Base-by-base conservation (phyloP, 495 filamentous ascomycete genomes). In the Aspergillus panamensis region DNA sequence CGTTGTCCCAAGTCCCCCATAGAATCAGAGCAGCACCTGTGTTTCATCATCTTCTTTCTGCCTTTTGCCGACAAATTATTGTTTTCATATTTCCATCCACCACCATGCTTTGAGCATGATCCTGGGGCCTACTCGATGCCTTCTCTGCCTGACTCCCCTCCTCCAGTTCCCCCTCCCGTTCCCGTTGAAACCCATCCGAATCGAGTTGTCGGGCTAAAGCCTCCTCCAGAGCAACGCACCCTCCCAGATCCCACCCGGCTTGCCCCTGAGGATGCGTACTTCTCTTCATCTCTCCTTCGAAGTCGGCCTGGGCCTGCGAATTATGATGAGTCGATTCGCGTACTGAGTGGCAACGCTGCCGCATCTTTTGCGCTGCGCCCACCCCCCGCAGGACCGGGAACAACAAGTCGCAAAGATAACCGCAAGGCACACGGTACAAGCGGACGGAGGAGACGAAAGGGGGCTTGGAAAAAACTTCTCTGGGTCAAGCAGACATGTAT, bases 401-500 rank as follows among this genome's bases (percentile, higher is more conserved):
- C 50, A 30, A 55, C 30, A 12, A 14, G 50, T 48, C 56, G 70
- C 69, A 61, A 73, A 64, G 66, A 79, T 66, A 62, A 66, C 73
- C 68, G 77, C 55, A 82, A 83, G 69, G 63, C 83, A 50, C 65
- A 82, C 55, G 77, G 75, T 10, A 66, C 78, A 20, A 80, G 77
- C 49, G 72, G 85, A 40, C 85, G 88, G 62, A 77, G 87, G 60
- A 78, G 82, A 68, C 79, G 84, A 58, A 87, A 85, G 57, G 80
- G 79, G 32, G 80, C 78, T 19, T 97, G 93, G 88, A 94, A 95
- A 76, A 98, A 97, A 75, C 76, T 98, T 58, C 80, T 98, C 16
- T 98, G 94, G 94, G 91, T 98, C 58, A 96, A 96, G 69, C 94
- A 98, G 66, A 90, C 88, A 44, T 98, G 91, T 95, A 81, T 55